Conservation (phyloP, 768 basidiomycete species). For the Amanita pallidorosea region DNA sequence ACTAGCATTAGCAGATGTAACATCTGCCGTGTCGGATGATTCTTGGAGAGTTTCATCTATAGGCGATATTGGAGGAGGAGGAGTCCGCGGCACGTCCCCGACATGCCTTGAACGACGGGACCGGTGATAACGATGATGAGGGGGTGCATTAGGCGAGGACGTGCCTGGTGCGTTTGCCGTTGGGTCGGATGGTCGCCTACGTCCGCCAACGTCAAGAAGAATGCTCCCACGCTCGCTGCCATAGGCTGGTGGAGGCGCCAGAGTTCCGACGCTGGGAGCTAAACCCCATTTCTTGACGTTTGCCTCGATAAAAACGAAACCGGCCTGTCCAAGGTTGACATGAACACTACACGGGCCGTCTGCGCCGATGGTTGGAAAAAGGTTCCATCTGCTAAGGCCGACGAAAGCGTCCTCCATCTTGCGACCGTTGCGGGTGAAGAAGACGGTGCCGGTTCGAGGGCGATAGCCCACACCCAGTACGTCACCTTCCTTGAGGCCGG, state of each 20-base stretch:
- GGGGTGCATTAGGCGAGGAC: constrained; percentile 36
- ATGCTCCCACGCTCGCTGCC: constrained; percentile 96
- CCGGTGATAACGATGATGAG: constrained; percentile 47
- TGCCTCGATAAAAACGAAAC: constrained; percentile 98
- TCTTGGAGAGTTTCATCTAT: constrained; percentile 57
- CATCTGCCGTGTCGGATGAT: constrained; percentile 21
- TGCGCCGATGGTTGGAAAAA: constrained; percentile 96
- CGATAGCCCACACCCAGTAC: constrained; percentile 94
- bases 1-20: constrained; percentile 1
- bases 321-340: constrained; percentile 94
- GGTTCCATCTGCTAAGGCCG: constrained; percentile 81
- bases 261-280: constrained; percentile 92
- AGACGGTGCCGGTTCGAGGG: constrained; percentile 94
- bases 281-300: constrained; percentile 99
- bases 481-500: constrained; percentile 84
- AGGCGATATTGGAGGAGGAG: constrained; percentile 67
- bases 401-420: constrained; percentile 95
- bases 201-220: constrained; percentile 81
- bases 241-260: constrained; percentile 96
- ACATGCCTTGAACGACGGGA: constrained; percentile 38
- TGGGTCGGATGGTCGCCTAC: constrained; percentile 26
- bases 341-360: constrained; percentile 95
- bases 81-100: constrained; percentile 28
- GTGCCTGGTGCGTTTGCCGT: constrained; percentile 30
- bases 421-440: constrained; percentile 96